These are phyloP conservation scores for Hordeum pubiflorum DNA, from an alignment of 202 grass and related monocot genomes.

Conservation along the genomic window DNA sequence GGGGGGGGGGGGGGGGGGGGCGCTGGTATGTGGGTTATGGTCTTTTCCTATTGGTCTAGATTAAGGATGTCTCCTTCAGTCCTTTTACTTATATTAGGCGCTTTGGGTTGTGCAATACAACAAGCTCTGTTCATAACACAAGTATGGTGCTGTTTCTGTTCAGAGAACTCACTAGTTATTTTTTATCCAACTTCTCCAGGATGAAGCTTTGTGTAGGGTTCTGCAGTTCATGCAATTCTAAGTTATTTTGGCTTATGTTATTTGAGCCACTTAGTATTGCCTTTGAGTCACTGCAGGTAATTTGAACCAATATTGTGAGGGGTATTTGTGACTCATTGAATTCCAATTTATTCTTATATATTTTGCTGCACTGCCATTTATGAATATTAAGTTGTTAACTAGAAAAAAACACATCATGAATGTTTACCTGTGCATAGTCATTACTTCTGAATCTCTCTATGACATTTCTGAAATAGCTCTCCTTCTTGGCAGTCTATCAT, in stretches of 20 bases:
- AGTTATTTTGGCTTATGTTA: slow-evolving; percentile 84
- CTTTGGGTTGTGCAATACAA: neutral
- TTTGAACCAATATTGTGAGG: slow-evolving; percentile 18
- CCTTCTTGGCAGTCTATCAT: slow-evolving; percentile 67
- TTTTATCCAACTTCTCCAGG: slow-evolving; percentile 50
- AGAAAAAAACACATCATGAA: neutral
- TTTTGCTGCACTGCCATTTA: neutral
- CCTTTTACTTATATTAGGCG: neutral
- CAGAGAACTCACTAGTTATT: neutral
- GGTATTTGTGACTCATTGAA: neutral
- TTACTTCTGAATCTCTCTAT: slow-evolving; percentile 20
- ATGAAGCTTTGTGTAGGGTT: slow-evolving; percentile 72
- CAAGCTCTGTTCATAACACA: neutral
- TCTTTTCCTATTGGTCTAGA: neutral
- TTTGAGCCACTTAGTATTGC: slow-evolving; percentile 92
- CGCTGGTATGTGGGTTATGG: neutral
- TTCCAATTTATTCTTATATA: neutral
- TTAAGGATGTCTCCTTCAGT: neutral
- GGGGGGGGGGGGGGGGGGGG: neutral
- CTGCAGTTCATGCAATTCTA: slow-evolving; percentile 60
- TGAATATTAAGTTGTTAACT: neutral
- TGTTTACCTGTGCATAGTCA: neutral
- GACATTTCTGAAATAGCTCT: slow-evolving; percentile 33
- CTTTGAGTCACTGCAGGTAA: slow-evolving; percentile 95
- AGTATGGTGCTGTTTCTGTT: slow-evolving; percentile 24